Evolutionary conservation across 2,329 filamentous ascomycete species (phyloP).

Genomic region (Paecilomyces dactylethromorphus): DNA sequence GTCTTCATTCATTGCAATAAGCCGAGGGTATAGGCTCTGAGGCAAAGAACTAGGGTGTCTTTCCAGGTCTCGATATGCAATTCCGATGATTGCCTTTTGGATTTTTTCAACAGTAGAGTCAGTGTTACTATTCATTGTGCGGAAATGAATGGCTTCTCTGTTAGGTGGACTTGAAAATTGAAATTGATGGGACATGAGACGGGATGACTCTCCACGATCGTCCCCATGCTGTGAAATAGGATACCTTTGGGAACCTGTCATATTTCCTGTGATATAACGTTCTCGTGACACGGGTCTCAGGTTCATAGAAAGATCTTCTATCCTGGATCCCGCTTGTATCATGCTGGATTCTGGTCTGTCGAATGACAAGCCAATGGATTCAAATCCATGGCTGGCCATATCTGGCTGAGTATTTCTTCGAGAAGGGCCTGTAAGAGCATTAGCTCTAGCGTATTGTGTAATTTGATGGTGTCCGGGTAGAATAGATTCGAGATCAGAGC

Average conservation of each 20-base stretch:
- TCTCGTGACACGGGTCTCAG: neutral
- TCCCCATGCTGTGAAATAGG: neutral
- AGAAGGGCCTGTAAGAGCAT: neutral
- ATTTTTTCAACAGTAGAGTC: slow-evolving; percentile 12
- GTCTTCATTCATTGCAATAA: slow-evolving; percentile 6
- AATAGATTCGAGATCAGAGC: neutral
- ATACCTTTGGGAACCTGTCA: neutral
- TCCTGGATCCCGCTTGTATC: neutral
- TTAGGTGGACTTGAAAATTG: neutral
- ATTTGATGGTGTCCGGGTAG: neutral
- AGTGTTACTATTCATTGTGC: neutral
- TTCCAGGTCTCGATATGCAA: slow-evolving; percentile 23
- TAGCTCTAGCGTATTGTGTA: neutral
- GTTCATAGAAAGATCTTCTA: too few relatives aligned
- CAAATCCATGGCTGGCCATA: neutral
- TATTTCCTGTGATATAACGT: neutral
- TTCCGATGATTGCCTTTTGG: slow-evolving; percentile 18
- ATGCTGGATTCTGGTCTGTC: neutral
- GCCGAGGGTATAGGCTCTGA: slow-evolving; percentile 3
- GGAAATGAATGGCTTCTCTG: neutral
- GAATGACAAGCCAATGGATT: neutral
- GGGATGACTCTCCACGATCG: neutral
- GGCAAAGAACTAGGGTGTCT: slow-evolving; percentile 17
- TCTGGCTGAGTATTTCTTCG: neutral
- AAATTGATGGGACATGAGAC: neutral